Base-by-base conservation (phyloP, 2,329 filamentous ascomycete species). In the Microcyclospora tardicrescens region DNA sequence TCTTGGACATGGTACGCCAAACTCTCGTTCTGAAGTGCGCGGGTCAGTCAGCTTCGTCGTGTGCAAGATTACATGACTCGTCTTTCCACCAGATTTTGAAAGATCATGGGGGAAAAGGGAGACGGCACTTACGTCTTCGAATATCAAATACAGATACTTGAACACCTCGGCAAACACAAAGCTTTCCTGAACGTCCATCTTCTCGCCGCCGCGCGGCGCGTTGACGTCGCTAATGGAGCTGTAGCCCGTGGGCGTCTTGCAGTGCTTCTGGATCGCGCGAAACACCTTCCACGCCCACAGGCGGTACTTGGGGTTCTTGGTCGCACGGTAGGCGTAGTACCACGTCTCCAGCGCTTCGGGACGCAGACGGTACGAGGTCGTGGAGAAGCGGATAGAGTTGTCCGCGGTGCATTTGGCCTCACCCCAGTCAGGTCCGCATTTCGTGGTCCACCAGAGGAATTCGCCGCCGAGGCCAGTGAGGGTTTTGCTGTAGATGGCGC, bases 281-380 rank as follows among this genome's bases (percentile, higher is more conserved):
- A 52, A 51, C 6, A 52, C 50, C 8, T 36, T 33, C 53, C 53
- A 57, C 2, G 43, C 39, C 47, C 49, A 47, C 6, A 53, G 49
- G 31, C 44, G 42, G 29, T 56, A 59, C 40, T 57, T 56, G n/a
- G 37, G 28, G 33, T 56, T 41, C 27, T 45, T 45, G 3, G 52
- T 57, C 8, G 48, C 50, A 12, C 49, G 48, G 32, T 54, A 54
- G 8, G 53, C 52, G 33, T 57, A 49, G 32, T 57, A 57, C 54
- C 55, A 59, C 5, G 48, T 54, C 45, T 58, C 56, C 9, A 58
- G 33, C 1, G 52, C 54, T 37, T 59, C 54, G 19, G 55, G 47
- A 38, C 50, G 39, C 10, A 56, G 28, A 10, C 42, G 39, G 44
- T 43, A 52, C 11, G 38, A 34, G 3, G 36, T 31, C 34, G 45